Evolutionary conservation across 805 yeast genomes (phyloP), one percentile per base, ranked within the genome.

Genomic region (Pichia californica): DNA sequence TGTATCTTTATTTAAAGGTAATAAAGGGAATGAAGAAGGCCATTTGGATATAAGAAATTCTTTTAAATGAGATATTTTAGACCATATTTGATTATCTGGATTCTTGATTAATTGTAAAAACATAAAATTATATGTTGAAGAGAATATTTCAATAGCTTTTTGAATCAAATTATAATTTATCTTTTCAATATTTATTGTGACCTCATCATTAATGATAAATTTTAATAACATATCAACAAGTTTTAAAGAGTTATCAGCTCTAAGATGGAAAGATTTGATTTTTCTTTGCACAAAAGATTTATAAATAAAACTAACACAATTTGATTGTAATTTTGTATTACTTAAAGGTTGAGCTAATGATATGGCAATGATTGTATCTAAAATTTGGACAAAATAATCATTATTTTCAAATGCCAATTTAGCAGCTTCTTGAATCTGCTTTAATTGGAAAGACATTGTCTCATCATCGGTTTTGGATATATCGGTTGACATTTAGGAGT

Each of bases 21-120:
- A 59, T 43, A 78, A 67, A 4, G 87, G 88, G 52, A 69, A 79
- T 8, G 73, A 51, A 4, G 77, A 59, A 19, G 71, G 74, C 79
- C 87, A 86, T 45, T 77, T 71, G 9, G 69, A 62, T n/a, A 84
- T 59, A n/a, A 87, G 67, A 28, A 65, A 66, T 26, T 67, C 66
- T 61, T 84, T 86, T 53, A 89, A 62, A 7, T 68, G 70, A 14
- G 67, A 59, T 48, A 85, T 54, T 36, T 70, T 68, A 21, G 64
- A 58, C 95, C 95, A 88, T 18, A 64, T 52, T 40, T 53, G 53
- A 46, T 68, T 62, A 28, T 73, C 71, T 42, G 75, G 77, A 46
- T 66, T 66, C n/a, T 70, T 69, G 9, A 72, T 69, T 43, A 74
- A 69, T 44, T 66, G 66, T 36, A 59, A 56, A 52, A 75, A 75